Evolutionary conservation across 2,329 filamentous ascomycete species (phyloP).

Genomic region (Nannizzia gypsea): DNA sequence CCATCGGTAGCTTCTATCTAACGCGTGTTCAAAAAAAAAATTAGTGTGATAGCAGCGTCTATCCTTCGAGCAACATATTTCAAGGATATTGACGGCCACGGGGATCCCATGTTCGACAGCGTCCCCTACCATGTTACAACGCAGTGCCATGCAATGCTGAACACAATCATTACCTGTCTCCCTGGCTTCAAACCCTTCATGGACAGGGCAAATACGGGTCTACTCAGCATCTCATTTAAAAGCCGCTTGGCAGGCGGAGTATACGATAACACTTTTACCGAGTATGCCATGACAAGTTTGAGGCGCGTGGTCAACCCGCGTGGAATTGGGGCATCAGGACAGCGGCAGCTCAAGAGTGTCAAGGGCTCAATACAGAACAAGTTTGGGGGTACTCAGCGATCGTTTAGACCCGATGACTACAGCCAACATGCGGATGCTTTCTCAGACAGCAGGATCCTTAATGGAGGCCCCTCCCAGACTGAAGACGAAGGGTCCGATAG

Average conservation of each 20-base stretch:
- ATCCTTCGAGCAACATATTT: background rate
- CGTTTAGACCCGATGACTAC: background rate
- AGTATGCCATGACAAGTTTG: background rate
- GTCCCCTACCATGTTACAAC: background rate
- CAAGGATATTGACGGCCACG: background rate
- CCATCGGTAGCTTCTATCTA: background rate
- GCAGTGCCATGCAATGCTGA: background rate
- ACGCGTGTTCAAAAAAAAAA: background rate
- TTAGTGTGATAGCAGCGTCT: background rate
- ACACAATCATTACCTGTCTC: background rate
- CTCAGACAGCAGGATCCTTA: background rate
- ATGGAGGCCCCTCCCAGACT: background rate
- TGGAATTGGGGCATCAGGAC: background rate
- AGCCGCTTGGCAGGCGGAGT: background rate
- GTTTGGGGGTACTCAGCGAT: background rate
- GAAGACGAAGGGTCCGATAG: conserved; percentile 7
- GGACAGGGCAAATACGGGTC: conserved; percentile 1
- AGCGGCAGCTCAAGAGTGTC: background rate
- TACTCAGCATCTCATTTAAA: conserved; percentile 1
- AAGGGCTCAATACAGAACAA: background rate
- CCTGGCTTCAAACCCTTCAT: conserved; percentile 1
- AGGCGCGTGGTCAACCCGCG: background rate
- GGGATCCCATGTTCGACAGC: background rate
- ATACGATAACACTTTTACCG: background rate
- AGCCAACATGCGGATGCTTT: background rate